These are phyloP conservation scores for Heterobasidion irregulare DNA, from an alignment of 1,284 basidiomycete species.

Conservation along the genomic window DNA sequence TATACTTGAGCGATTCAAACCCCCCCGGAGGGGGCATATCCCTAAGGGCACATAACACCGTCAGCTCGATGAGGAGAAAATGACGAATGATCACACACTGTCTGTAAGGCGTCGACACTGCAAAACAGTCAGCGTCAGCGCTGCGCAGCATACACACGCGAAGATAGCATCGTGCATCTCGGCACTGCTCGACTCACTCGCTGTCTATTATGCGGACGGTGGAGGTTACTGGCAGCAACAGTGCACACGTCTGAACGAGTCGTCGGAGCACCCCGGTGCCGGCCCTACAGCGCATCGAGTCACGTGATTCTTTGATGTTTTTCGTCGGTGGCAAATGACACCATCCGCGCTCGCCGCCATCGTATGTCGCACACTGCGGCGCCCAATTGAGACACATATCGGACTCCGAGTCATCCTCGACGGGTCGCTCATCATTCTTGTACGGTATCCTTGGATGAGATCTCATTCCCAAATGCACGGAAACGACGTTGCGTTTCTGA, in stretches of 20 bases:
- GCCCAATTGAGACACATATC: background rate
- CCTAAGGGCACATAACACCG: conserved; percentile 37
- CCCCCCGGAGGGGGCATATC: conserved; percentile 95
- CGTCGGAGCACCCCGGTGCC: too few relatives aligned
- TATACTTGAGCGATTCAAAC: conserved; percentile 92
- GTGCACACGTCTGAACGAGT: too few relatives aligned
- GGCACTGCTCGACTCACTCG: too few relatives aligned
- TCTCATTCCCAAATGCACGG: too few relatives aligned
- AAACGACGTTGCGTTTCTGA: too few relatives aligned
- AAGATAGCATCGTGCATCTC: too few relatives aligned
- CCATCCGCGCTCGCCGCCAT: too few relatives aligned
- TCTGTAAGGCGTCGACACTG: conserved; percentile 60
- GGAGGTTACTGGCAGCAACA: too few relatives aligned
- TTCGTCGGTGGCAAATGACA: background rate
- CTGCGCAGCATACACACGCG: background rate
- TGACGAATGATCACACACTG: conserved; percentile 39
- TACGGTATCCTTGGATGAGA: background rate
- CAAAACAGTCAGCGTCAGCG: conserved; percentile 1
- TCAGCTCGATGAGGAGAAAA: conserved; percentile 2
- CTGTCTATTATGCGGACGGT: too few relatives aligned
- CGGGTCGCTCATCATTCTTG: background rate
- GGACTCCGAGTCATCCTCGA: background rate
- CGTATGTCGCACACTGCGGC: too few relatives aligned
- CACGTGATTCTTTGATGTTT: background rate
- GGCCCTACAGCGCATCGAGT: background rate